A percentile compares a stretch with the other conserved stretches of the same genome.
These are phyloP conservation scores for Chytriomyces sp. DNA, from an alignment of 192 early-diverging fungal species.

Conservation along the genomic window DNA sequence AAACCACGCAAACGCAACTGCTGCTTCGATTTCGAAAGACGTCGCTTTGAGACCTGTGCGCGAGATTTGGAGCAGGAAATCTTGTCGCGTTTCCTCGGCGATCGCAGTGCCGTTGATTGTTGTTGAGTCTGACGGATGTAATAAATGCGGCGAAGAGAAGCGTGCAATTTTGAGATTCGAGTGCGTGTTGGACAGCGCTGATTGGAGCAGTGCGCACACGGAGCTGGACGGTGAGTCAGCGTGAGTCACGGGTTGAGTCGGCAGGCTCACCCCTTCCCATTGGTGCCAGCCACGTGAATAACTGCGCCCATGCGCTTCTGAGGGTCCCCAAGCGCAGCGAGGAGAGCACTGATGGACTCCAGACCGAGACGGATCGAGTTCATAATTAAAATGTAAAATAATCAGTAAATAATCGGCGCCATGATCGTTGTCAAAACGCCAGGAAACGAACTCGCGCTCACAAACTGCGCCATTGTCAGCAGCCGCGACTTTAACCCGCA, in stretches of 20 bases:
- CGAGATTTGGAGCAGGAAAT: conserved; percentile 38
- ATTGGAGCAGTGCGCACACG: conserved; percentile 63
- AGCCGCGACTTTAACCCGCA: conserved; percentile 72
- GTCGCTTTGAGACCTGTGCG: conserved; percentile 49
- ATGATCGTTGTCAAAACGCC: conserved; percentile 34
- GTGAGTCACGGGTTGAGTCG: background rate
- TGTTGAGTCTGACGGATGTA: conserved; percentile 68
- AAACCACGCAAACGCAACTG: conserved; percentile 50
- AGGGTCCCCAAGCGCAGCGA: conserved; percentile 56
- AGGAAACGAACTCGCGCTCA: conserved; percentile 49
- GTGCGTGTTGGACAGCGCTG: conserved; percentile 10
- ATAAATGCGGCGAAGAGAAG: conserved; percentile 82
- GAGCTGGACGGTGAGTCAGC: conserved; percentile 42
- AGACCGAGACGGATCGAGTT: conserved; percentile 53
- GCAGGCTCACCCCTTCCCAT: conserved; percentile 73
- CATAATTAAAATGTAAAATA: too few relatives aligned
- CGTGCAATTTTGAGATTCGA: conserved; percentile 57
- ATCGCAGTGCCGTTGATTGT: conserved; percentile 63
- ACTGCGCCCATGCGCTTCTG: conserved; percentile 51
- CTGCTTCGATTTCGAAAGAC: conserved; percentile 77
- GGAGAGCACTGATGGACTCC: conserved; percentile 54
- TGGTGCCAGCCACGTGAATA: conserved; percentile 87
- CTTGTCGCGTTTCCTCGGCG: background rate
- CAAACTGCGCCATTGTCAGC: conserved; percentile 80
- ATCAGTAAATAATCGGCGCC: too few relatives aligned